These are phyloP conservation scores for Hypocrella siamensis DNA, from an alignment of 2,329 filamentous ascomycete genomes.

Conservation along the genomic window DNA sequence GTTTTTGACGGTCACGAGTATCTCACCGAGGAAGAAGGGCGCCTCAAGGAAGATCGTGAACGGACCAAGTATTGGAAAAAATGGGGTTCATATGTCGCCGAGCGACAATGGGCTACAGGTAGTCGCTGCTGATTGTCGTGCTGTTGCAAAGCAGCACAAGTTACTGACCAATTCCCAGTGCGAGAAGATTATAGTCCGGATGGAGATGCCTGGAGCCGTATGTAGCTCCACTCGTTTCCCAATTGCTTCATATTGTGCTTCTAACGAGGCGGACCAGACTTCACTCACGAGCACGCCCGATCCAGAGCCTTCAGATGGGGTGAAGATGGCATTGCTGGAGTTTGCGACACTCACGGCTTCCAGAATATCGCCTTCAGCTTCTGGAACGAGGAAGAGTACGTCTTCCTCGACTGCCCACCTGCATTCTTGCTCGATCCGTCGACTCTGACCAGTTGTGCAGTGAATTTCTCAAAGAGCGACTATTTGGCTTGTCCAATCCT, in stretches of 20 bases:
- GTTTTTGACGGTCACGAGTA: constrained; percentile 78
- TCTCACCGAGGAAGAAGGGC: constrained; percentile 78
- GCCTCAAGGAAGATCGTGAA: constrained; percentile 72
- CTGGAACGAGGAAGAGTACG: constrained; percentile 91
- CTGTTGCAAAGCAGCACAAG: constrained; percentile 2
- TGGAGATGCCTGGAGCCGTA: constrained; percentile 92
- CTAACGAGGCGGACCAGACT: constrained; percentile 40
- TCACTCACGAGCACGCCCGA: constrained; percentile 81
- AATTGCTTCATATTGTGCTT: constrained; percentile 4
- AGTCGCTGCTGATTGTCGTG: constrained; percentile 15
- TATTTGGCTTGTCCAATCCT: constrained; percentile 90
- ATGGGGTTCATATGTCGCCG: constrained; percentile 89
- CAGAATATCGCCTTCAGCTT: constrained; percentile 94
- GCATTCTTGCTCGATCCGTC: no score
- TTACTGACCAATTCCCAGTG: constrained; percentile 28
- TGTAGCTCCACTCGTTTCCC: constrained; percentile 21
- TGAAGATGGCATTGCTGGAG: constrained; percentile 90
- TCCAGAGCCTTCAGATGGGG: constrained; percentile 88
- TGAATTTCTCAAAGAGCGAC: constrained; percentile 82
- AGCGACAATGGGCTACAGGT: constrained; percentile 93
- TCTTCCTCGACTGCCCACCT: no score
- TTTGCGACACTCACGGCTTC: constrained; percentile 75
- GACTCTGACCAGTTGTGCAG: constrained; percentile 33
- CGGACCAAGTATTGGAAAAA: constrained; percentile 91
- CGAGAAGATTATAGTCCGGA: constrained; percentile 82